Percentiles rank a stretch among this genome's conserved stretches.
These are phyloP conservation scores for Nemophila menziesii DNA, from an alignment of 257 asterid genomes.

Conservation along the genomic window DNA sequence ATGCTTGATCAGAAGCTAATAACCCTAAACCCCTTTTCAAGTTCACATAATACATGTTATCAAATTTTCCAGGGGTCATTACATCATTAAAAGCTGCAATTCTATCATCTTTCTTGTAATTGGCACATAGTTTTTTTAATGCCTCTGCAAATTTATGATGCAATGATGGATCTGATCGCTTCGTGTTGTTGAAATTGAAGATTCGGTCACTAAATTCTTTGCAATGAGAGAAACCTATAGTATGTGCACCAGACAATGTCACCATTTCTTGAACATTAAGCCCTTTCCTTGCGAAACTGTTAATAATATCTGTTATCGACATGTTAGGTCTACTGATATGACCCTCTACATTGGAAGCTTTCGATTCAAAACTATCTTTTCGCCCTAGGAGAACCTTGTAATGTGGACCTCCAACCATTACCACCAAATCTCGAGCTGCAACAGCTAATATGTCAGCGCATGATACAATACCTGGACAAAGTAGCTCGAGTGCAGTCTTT, in stretches of 20 bases:
- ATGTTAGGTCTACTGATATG: conserved; percentile 63
- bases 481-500: conserved; percentile 61
- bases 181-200: conserved; percentile 27
- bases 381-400: conserved; percentile 55
- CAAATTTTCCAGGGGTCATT: conserved; percentile 77
- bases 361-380: conserved; percentile 37
- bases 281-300: conserved; percentile 31
- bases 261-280: conserved; percentile 57
- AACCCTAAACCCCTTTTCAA: conserved; percentile 48
- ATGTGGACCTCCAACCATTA: conserved; percentile 75
- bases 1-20: conserved; percentile 46
- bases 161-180: conserved; percentile 41
- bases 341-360: conserved; percentile 45
- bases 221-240: conserved; percentile 78
- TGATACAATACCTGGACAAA: conserved; percentile 68
- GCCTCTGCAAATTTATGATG: conserved; percentile 42
- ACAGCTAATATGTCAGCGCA: conserved; percentile 76
- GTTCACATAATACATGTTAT: conserved; percentile 45
- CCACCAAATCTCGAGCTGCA: conserved; percentile 54
- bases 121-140: conserved; percentile 35
- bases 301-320: conserved; percentile 36
- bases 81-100: conserved; percentile 74
- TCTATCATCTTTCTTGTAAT: conserved; percentile 19
- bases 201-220: conserved; percentile 47
- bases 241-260: conserved; percentile 69